phyloP scores from a whole-genome alignment of 305 asterid genomes.

The Fraxinus sp. region DNA sequence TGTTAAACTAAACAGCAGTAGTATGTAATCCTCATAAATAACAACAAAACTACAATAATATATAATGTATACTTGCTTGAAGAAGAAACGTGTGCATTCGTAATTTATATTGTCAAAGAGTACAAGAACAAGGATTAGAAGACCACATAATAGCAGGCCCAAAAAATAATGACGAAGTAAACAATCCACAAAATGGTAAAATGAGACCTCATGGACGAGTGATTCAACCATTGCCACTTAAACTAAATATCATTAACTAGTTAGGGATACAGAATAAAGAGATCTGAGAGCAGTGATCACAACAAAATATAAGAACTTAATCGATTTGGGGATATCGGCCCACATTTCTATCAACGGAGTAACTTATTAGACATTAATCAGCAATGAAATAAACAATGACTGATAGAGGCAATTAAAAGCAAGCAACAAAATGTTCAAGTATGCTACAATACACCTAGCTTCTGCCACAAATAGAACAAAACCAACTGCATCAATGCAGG shows the following conservation, averaged over 20 bases:
- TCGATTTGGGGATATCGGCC: neutral
- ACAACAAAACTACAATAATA: neutral
- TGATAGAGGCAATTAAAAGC: neutral
- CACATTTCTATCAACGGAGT: neutral
- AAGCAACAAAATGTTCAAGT: neutral
- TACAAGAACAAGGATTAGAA: neutral
- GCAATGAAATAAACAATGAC: conserved; percentile 11
- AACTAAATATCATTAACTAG: neutral
- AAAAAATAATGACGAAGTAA: neutral
- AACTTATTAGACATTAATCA: conserved; percentile 3
- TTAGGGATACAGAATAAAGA: neutral
- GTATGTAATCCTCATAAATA: neutral
- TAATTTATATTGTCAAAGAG: neutral
- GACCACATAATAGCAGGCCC: neutral
- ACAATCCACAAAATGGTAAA: neutral
- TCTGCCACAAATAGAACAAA: conserved; percentile 2
- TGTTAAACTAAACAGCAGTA: neutral
- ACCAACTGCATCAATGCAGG: neutral
- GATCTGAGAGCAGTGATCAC: neutral
- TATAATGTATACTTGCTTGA: neutral
- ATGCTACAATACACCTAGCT: neutral
- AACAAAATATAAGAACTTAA: neutral
- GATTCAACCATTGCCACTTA: neutral
- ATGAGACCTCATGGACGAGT: neutral
- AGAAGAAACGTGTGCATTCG: neutral